Conservation (phyloP, 495 filamentous ascomycete species). For the Penicillium pulvis region DNA sequence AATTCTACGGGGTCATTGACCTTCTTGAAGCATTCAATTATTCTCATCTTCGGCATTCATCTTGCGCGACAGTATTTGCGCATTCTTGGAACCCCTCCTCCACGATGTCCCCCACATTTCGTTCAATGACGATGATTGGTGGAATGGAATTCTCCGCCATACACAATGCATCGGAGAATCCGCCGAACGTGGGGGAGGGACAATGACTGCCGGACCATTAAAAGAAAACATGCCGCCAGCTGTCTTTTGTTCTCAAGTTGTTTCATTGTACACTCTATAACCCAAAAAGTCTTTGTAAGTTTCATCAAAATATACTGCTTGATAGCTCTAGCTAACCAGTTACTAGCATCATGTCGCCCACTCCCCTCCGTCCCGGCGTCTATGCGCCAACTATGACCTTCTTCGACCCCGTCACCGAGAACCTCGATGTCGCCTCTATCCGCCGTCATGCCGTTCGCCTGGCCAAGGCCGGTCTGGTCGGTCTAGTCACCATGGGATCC, state of each 20-base stretch:
- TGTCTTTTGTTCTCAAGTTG: background rate
- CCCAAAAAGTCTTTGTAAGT: background rate
- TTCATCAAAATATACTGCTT: constrained; percentile 3
- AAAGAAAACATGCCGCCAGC: constrained; percentile 1
- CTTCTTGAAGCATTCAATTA: background rate
- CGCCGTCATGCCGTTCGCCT: constrained; percentile 79
- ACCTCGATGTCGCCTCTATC: constrained; percentile 78
- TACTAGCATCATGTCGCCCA: constrained; percentile 35
- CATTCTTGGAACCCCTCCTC: background rate
- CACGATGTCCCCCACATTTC: constrained; percentile 26
- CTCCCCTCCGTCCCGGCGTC: constrained; percentile 78
- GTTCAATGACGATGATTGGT: constrained; percentile 20
- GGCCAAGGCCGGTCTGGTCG: constrained; percentile 77
- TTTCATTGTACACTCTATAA: background rate
- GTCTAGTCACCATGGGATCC: constrained; percentile 86
- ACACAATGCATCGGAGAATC: constrained; percentile 25
- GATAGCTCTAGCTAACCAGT: constrained; percentile 4
- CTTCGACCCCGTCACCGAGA: constrained; percentile 79
- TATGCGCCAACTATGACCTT: constrained; percentile 92
- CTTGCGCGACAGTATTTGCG: background rate
- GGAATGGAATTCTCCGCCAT: constrained; percentile 29
- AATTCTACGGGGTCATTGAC: background rate
- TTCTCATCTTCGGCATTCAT: background rate
- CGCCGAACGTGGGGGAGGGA: constrained; percentile 31
- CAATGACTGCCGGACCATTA: background rate